These are phyloP conservation scores for Pterocarpus macrocarpus DNA, from an alignment of 306 rosid species.

Conservation along the genomic window DNA sequence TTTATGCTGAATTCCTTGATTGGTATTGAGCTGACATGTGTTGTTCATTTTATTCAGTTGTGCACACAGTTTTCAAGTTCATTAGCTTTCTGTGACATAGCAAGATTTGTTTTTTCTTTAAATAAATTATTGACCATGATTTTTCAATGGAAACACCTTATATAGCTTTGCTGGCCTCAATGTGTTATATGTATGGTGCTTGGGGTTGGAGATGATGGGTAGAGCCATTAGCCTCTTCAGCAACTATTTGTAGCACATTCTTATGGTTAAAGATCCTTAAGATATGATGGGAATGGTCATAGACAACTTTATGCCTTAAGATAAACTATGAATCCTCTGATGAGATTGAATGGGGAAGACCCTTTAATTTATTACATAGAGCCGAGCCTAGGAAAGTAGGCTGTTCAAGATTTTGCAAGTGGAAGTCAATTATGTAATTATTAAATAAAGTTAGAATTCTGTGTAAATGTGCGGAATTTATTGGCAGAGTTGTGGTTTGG, in stretches of 20 bases:
- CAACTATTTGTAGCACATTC: background rate
- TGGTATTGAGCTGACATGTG: background rate
- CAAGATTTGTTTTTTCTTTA: too few species aligned
- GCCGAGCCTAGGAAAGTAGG: background rate
- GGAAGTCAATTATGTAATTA: background rate
- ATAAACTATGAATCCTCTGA: background rate
- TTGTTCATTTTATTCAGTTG: background rate
- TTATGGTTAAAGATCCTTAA: background rate
- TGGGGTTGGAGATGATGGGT: background rate
- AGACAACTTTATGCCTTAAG: background rate
- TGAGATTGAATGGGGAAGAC: conserved; percentile 7
- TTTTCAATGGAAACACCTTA: background rate
- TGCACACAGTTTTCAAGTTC: background rate
- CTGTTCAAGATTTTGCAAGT: background rate
- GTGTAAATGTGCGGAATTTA: background rate
- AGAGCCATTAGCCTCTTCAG: conserved; percentile 1
- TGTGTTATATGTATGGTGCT: background rate
- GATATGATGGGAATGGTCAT: background rate
- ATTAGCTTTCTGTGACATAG: background rate
- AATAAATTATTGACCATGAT: background rate
- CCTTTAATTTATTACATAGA: background rate
- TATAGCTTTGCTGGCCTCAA: background rate
- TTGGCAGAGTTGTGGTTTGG: background rate
- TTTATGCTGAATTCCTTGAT: background rate
- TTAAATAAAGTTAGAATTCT: background rate